Evolutionary conservation across 176 grass and related monocot genomes (phyloP), one percentile per base, ranked within the genome.

Genomic region (Olyra latifolia): DNA sequence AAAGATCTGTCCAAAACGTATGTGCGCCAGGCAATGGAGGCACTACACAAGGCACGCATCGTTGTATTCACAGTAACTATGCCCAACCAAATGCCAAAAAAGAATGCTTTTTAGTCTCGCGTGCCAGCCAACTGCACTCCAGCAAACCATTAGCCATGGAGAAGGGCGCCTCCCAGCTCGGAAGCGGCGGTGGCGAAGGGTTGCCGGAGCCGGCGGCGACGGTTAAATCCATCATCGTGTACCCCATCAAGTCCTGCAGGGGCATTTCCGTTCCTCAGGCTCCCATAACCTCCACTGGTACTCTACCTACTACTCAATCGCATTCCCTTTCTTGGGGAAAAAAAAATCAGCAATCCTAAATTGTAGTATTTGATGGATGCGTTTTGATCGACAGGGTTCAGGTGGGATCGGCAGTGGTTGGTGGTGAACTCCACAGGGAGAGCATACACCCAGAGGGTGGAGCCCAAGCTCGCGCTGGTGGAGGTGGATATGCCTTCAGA

Each of bases 321-420:
- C 52, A 5, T 53, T 17, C 72, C 56, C 11, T 56, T 69, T 7
- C 42, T 8, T 9, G n/a, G n/a, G n/a, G n/a, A n/a, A n/a, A n/a
- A n/a, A n/a, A n/a, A n/a, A n/a, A n/a, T n/a, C n/a, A n/a, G n/a
- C n/a, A n/a, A n/a, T n/a, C n/a, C n/a, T n/a, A n/a, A n/a, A n/a
- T 15, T 65, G 60, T 52, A 24, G 49, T 35, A 40, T 54, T 76
- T 80, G 29, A 47, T 81, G 60, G 47, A 66, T 69, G n/a, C 20
- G 75, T 27, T 15, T 41, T 4, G 58, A 11, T 75, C 44, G 35
- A 29, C 49, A 98, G 95, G 92, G 75, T 90, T 98, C 87, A 46
- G 57, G 74, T 98, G 89, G 92, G 95, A 98, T 70, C 89, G 95
- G 3, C 89, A 94, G 29, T 94, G 95, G 95, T 0, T 94, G 92